phyloP scores from a whole-genome alignment of 306 rosid genomes.

The Ziziphus jujuba region DNA sequence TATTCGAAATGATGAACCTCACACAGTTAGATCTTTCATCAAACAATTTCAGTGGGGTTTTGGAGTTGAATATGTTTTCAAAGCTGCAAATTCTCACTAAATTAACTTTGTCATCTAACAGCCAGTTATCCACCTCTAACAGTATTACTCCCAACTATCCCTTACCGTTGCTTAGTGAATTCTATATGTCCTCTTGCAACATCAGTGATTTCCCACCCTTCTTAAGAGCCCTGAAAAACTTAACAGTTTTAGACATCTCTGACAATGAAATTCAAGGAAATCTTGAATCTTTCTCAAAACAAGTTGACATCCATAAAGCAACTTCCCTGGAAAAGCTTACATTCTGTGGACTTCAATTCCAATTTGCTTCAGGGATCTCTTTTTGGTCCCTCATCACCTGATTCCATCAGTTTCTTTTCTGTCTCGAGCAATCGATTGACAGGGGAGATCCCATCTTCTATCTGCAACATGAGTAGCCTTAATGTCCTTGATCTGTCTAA shows the following conservation, averaged over 20 bases:
- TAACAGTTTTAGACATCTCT: neutral
- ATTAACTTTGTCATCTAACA: neutral
- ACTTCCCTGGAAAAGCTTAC: neutral
- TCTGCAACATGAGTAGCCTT: slow-evolving; percentile 2
- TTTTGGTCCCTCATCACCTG: slow-evolving; percentile 4
- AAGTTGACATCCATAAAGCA: neutral
- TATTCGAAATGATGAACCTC: neutral
- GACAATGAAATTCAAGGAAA: slow-evolving; percentile 9
- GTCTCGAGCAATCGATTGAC: slow-evolving; percentile 33
- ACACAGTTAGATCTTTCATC: neutral
- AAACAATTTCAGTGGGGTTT: slow-evolving; percentile 1
- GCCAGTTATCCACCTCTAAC: slow-evolving; percentile 1
- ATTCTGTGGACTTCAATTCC: neutral
- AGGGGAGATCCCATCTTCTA: slow-evolving; percentile 13
- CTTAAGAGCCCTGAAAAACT: neutral
- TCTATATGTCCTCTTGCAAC: neutral
- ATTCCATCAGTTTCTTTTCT: neutral
- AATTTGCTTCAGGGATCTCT: slow-evolving; percentile 30
- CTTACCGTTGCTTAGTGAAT: neutral
- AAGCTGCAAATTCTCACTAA: neutral
- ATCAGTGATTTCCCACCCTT: neutral
- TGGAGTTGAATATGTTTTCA: slow-evolving; percentile 1
- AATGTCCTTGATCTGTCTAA: neutral
- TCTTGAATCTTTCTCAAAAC: neutral
- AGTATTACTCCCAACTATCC: neutral